Evolutionary conservation across 257 asterid genomes (phyloP).

Genomic region (Solanum megistacrolobum): DNA sequence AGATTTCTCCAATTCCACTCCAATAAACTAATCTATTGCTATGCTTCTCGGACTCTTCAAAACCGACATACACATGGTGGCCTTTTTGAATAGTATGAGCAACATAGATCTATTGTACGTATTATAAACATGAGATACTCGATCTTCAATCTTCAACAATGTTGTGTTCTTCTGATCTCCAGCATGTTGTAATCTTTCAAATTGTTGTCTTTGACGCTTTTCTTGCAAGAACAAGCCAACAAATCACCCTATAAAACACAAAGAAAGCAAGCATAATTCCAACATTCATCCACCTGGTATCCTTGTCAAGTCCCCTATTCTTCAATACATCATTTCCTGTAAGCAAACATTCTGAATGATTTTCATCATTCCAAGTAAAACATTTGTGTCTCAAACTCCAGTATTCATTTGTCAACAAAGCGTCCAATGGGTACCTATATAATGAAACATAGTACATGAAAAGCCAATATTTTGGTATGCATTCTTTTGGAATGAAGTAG

Average conservation of each 20-base stretch:
- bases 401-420: constrained; percentile 59
- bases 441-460: constrained; percentile 84
- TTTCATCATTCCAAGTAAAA: constrained; percentile 30
- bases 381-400: constrained; percentile 61
- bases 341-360: constrained; percentile 32
- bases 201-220: constrained; percentile 61
- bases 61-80: accelerated
- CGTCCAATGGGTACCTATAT: constrained; percentile 78
- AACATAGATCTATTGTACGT: neutral
- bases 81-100: neutral
- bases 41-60: neutral
- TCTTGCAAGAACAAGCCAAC: constrained; percentile 61
- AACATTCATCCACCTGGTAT: constrained; percentile 64
- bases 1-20: neutral
- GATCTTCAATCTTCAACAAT: neutral
- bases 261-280: constrained; percentile 70
- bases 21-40: neutral
- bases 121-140: neutral
- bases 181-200: neutral
- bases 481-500: constrained; percentile 69
- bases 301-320: constrained; percentile 57
- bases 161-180: neutral
- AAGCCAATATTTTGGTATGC: constrained; percentile 77
- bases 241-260: constrained; percentile 48
- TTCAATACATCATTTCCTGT: constrained; percentile 73